Evolutionary conservation across 805 yeast genomes (phyloP).

Genomic region (Saccharomyces cerevisiae): DNA sequence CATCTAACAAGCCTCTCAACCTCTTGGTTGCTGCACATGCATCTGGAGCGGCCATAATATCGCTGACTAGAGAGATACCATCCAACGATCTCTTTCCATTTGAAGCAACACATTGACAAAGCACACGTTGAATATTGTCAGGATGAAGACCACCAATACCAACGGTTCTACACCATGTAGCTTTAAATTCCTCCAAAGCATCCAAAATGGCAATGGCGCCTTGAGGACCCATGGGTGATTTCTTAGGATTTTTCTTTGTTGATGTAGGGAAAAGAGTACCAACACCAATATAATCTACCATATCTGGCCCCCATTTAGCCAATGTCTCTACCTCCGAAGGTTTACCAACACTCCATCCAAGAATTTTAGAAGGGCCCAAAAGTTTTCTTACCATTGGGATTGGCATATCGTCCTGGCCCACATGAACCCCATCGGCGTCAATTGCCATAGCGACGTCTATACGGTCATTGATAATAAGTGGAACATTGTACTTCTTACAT

Average conservation of each 20-base stretch:
- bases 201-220: constrained; percentile 52
- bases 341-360: constrained; percentile 70
- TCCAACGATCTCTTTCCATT: constrained; percentile 44
- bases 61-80: constrained; percentile 88
- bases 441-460: constrained; percentile 84
- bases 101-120: constrained; percentile 39
- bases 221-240: constrained; percentile 56
- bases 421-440: constrained; percentile 86
- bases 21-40: constrained; percentile 45
- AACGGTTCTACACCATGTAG: constrained; percentile 46
- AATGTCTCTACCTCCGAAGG: constrained; percentile 40
- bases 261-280: constrained; percentile 70
- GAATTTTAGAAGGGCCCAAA: constrained; percentile 64
- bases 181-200: constrained; percentile 34
- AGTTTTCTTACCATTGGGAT: constrained; percentile 45
- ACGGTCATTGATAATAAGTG: constrained; percentile 78
- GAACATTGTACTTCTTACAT: constrained; percentile 54
- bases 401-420: constrained; percentile 85
- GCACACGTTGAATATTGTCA: constrained; percentile 49
- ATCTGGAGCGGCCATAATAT: constrained; percentile 58
- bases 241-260: constrained; percentile 55
- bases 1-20: constrained; percentile 25
- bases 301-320: constrained; percentile 26
- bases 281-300: constrained; percentile 74
- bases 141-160: constrained; percentile 76